phyloP scores from a whole-genome alignment of 106 monocot species.

The Dendrobium nobile region DNA sequence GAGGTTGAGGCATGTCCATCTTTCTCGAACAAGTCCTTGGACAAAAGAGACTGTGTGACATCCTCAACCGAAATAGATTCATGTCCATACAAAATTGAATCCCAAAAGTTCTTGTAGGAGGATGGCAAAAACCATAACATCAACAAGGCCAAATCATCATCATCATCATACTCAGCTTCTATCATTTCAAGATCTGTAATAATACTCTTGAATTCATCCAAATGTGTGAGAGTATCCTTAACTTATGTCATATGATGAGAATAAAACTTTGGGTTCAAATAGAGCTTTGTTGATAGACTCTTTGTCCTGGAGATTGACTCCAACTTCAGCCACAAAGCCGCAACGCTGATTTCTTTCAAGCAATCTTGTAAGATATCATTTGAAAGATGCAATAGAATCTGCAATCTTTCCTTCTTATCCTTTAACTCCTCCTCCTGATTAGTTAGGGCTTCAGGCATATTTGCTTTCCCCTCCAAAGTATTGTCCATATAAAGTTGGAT shows the following conservation, averaged over 20 bases:
- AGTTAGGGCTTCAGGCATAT: too few species aligned
- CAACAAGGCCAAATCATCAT: not conserved
- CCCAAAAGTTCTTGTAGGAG: not conserved
- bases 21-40: not conserved
- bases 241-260: not conserved
- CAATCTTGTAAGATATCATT: not conserved
- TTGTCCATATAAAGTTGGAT: too few species aligned
- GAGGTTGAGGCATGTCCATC: not conserved
- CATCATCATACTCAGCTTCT: not conserved
- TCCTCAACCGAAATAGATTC: not conserved
- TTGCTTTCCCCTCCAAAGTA: too few species aligned
- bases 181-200: not conserved
- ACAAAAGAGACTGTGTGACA: not conserved
- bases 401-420: not conserved
- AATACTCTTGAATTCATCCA: not conserved
- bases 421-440: not conserved
- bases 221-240: not conserved
- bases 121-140: not conserved
- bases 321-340: not conserved
- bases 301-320: not conserved
- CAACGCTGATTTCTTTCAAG: not conserved
- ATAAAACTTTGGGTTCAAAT: not conserved
- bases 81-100: not conserved
- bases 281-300: not conserved
- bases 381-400: not conserved